These are phyloP conservation scores for Ceratobasidium sp. DNA, from an alignment of 1,284 basidiomycete genomes.

Conservation along the genomic window DNA sequence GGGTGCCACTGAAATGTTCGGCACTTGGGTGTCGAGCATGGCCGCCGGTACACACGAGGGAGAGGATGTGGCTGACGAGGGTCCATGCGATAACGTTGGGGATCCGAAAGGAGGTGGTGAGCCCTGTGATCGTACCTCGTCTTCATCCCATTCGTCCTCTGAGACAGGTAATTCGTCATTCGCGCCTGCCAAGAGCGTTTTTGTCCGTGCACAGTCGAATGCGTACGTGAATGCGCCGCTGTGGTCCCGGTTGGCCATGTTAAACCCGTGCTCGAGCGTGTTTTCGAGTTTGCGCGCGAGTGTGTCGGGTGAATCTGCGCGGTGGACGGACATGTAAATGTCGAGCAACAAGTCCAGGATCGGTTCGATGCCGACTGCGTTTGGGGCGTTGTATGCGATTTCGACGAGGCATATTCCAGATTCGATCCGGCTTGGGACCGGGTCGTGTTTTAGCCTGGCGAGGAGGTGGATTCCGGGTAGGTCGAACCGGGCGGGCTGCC, in stretches of 20 bases:
- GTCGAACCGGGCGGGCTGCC: background rate
- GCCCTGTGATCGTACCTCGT: too few relatives aligned
- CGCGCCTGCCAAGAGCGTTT: too few relatives aligned
- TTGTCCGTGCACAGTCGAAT: background rate
- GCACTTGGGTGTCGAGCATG: background rate
- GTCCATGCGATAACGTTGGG: background rate
- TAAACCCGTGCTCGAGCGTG: background rate
- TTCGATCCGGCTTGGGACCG: constrained; percentile 1
- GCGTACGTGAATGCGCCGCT: background rate
- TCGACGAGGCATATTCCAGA: background rate
- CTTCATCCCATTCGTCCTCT: too few relatives aligned
- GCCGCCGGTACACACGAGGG: background rate
- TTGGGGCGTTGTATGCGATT: constrained; percentile 2
- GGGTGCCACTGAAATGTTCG: background rate
- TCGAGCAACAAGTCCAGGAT: constrained; percentile 5
- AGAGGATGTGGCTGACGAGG: background rate
- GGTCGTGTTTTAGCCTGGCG: background rate
- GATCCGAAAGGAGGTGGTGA: background rate
- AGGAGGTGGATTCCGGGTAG: background rate
- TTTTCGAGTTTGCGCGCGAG: constrained; percentile 5
- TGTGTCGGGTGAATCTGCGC: background rate
- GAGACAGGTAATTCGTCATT: too few relatives aligned
- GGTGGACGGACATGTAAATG: background rate
- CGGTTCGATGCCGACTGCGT: background rate
- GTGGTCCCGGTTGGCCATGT: background rate